These are phyloP conservation scores for Chaetomium olivaceum DNA, from an alignment of 2,329 filamentous ascomycete species.

Conservation along the genomic window DNA sequence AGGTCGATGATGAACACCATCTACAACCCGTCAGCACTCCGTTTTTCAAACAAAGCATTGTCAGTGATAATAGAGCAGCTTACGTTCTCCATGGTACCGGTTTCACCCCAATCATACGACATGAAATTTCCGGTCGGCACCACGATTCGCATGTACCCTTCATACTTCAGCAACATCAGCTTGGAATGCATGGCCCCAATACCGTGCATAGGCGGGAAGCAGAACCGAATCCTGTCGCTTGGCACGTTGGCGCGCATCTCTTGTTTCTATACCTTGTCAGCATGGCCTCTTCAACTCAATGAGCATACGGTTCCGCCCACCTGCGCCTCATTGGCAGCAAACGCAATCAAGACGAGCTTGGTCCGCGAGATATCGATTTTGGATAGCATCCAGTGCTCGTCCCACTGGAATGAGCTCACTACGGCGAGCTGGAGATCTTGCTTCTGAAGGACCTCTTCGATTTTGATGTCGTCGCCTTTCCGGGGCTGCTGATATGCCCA, in stretches of 20 bases:
- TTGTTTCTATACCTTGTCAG: slow-evolving; percentile 45
- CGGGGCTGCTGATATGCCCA: slow-evolving; percentile 67
- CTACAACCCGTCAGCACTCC: slow-evolving; percentile 41
- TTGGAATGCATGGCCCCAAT: slow-evolving; percentile 89
- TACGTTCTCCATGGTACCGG: slow-evolving; percentile 81
- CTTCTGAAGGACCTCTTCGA: slow-evolving; percentile 82
- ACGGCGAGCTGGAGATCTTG: slow-evolving; percentile 72
- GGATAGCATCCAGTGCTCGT: slow-evolving; percentile 73
- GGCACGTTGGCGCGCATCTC: slow-evolving; percentile 53
- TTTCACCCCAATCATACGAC: slow-evolving; percentile 86
- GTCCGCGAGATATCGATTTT: slow-evolving; percentile 66
- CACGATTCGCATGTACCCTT: slow-evolving; percentile 71
- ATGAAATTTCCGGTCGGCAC: slow-evolving; percentile 86
- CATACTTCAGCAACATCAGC: slow-evolving; percentile 82
- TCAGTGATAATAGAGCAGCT: slow-evolving; percentile 30
- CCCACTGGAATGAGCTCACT: slow-evolving; percentile 84
- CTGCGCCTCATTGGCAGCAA: slow-evolving; percentile 53
- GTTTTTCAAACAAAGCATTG: not conserved
- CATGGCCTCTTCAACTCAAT: not conserved
- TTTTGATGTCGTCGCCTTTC: slow-evolving; percentile 71
- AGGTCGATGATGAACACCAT: slow-evolving; percentile 91
- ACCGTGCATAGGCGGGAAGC: slow-evolving; percentile 80
- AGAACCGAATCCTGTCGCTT: slow-evolving; percentile 61
- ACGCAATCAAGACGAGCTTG: slow-evolving; percentile 62
- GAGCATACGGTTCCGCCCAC: slow-evolving; percentile 42